Base-by-base conservation (phyloP, 2,329 filamentous ascomycete genomes). In the Colletotrichum shisoi region DNA sequence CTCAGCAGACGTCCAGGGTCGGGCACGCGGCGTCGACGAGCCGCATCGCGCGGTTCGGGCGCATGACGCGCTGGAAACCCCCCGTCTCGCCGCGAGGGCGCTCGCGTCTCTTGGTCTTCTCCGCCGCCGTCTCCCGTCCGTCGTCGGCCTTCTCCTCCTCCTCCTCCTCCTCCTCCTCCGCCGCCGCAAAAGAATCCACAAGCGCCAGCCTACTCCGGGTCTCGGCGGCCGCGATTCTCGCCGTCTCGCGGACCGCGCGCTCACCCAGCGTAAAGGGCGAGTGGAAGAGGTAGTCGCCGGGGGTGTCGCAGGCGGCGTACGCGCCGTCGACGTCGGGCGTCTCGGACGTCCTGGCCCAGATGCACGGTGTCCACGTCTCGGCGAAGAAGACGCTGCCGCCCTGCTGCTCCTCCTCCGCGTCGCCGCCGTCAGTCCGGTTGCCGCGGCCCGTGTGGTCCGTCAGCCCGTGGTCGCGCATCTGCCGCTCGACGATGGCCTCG, bases 251-350 rank as follows among this genome's bases (percentile, higher is more conserved):
- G 45, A 69, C 59, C 13, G 77, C 77, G n/a, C 75, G 72, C 62
- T 77, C 74, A 40, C 72, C 72, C 6, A 87, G 74, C 0, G 78
- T 82, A 48, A 85, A 85, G 0, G 78, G 76, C 56, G 84, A 83
- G 73, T 81, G 83, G 72, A 86, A 87, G 2, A 88, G 75, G 67
- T 84, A 82, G 13, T 81, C 76, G 15, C 81, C 74, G 1, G 82
- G 82, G 3, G 74, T 71, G 2, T 79, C 73, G 71, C 85, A 87
- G 6, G 61, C 65, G 11, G 61, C 37, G 31, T 59, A 68, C 4
- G 19, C 61, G 7, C 61, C 65, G 1, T 42, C 54, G 2, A 37
- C 49, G 19, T 68, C 65, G 3, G 68, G 48, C 9, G 62, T 53
- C 61, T 65, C 61, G 27, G 44, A 44, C 61, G 15, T 69, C 45